These are phyloP conservation scores for Zygotorulaspora sp. DNA, from an alignment of 805 yeast genomes.

Conservation along the genomic window DNA sequence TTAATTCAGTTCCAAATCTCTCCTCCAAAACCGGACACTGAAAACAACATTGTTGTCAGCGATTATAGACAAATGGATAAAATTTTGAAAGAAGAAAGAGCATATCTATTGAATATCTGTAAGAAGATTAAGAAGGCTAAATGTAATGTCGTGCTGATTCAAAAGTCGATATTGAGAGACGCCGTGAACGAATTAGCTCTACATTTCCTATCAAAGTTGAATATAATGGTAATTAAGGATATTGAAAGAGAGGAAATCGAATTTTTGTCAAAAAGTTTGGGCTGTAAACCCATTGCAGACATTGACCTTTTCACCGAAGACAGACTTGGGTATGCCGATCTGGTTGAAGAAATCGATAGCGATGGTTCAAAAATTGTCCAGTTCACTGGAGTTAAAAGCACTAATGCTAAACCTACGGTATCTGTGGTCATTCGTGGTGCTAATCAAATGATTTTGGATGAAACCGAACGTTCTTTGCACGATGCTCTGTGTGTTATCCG, in stretches of 20 bases:
- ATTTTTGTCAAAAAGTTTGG: slow-evolving; percentile 73
- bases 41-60: slow-evolving; percentile 92
- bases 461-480: slow-evolving; percentile 94
- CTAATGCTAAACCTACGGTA: slow-evolving; percentile 50
- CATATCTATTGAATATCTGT: slow-evolving; percentile 88
- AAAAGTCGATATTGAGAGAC: slow-evolving; percentile 88
- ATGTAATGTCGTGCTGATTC: slow-evolving; percentile 87
- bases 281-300: slow-evolving; percentile 96
- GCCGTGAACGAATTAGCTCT: slow-evolving; percentile 92
- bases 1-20: slow-evolving; percentile 90
- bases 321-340: slow-evolving; percentile 85
- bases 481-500: slow-evolving; percentile 95
- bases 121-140: slow-evolving; percentile 95
- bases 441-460: slow-evolving; percentile 83
- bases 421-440: slow-evolving; percentile 95
- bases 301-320: slow-evolving; percentile 90
- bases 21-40: slow-evolving; percentile 97
- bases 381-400: slow-evolving; percentile 69
- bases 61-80: slow-evolving; percentile 99
- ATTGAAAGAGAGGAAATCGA: slow-evolving; percentile 96
- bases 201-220: slow-evolving; percentile 89
- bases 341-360: slow-evolving; percentile 85
- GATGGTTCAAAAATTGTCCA: slow-evolving; percentile 87
- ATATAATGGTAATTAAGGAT: slow-evolving; percentile 91
- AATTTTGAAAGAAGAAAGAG: slow-evolving; percentile 95